Percentiles rank a stretch among this genome's conserved stretches.
Evolutionary conservation across 73 alveolate species (phyloP).

Genomic region (Stentor coeruleus): DNA sequence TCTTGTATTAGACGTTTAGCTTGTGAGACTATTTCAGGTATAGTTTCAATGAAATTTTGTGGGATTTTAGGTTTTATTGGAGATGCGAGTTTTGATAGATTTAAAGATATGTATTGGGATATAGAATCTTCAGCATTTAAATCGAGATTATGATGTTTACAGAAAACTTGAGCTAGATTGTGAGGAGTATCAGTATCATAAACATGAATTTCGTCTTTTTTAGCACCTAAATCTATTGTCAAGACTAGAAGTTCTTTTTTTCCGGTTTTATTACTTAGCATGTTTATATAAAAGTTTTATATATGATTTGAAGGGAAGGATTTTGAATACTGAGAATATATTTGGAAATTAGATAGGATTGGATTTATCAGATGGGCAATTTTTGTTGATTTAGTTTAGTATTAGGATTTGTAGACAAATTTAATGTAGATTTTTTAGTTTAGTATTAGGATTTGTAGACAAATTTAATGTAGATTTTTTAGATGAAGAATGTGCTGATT

Average conservation of each 20-base stretch:
- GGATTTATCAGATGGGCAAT: too few relatives aligned
- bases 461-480: too few relatives aligned
- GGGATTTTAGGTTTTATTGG: neutral
- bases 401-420: too few relatives aligned
- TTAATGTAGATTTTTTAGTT: too few relatives aligned
- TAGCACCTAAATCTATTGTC: neutral
- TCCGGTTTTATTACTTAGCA: too few relatives aligned
- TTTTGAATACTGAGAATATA: too few relatives aligned
- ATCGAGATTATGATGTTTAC: neutral
- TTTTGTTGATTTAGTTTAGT: too few relatives aligned
- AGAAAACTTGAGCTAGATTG: neutral
- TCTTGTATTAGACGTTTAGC: neutral
- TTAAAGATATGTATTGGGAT: neutral
- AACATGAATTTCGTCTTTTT: neutral
- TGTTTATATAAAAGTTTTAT: too few relatives aligned
- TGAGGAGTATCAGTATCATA: neutral
- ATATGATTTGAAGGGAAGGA: too few relatives aligned
- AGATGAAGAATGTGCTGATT: too few relatives aligned
- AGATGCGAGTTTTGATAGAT: neutral
- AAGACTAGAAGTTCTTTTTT: neutral
- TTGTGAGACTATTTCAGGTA: neutral
- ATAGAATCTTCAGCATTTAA: neutral
- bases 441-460: too few relatives aligned
- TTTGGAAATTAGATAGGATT: too few relatives aligned
- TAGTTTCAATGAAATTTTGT: neutral